Evolutionary conservation across 148 eudicot genomes (phyloP).

Genomic region (Polygonum aviculare): DNA sequence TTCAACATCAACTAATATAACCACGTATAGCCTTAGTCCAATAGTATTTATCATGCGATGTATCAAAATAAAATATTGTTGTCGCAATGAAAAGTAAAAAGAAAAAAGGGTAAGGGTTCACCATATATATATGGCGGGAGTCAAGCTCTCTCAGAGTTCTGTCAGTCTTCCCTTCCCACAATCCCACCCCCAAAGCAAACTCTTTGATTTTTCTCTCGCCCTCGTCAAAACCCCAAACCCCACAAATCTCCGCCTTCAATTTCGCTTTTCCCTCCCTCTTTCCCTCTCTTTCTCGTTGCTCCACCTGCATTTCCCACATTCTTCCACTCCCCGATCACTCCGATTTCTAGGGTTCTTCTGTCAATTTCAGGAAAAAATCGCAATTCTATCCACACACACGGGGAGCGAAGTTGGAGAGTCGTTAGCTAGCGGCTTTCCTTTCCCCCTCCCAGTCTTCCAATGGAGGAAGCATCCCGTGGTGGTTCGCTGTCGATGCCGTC

Average conservation of each 20-base stretch:
- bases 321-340: neutral
- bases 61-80: neutral
- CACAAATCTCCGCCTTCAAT: neutral
- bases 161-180: neutral
- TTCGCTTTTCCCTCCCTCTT: neutral
- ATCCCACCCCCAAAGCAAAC: neutral
- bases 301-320: slow-evolving; percentile 1
- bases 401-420: neutral
- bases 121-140: slow-evolving; percentile 11
- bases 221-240: neutral
- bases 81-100: neutral
- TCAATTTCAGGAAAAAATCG: neutral
- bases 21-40: too few relatives aligned
- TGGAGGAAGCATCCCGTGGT: slow-evolving; percentile 66
- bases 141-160: neutral
- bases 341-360: slow-evolving; percentile 12
- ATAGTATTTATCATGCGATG: too few relatives aligned
- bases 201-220: neutral
- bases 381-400: neutral
- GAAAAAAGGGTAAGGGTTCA: neutral
- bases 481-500: slow-evolving; percentile 34
- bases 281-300: neutral
- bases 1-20: too few relatives aligned
- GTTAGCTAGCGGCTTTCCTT: neutral
- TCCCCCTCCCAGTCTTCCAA: slow-evolving; percentile 8